Conservation (phyloP, 805 yeast species). For the Hanseniaspora lindneri region DNA sequence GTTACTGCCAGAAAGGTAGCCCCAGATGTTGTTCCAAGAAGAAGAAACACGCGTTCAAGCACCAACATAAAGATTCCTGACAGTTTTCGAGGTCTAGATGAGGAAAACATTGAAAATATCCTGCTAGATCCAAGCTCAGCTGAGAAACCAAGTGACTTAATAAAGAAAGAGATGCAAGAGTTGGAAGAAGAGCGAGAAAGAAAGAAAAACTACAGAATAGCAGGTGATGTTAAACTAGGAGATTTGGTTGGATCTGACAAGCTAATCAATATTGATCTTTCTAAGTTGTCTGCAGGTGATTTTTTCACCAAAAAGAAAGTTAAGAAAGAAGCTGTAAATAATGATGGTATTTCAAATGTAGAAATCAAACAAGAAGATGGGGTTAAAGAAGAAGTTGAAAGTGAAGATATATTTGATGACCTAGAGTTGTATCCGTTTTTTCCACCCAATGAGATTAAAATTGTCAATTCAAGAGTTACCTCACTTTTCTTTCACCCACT, state of each 20-base stretch:
- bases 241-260: conserved; percentile 39
- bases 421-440: conserved; percentile 43
- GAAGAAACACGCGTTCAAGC: conserved; percentile 21
- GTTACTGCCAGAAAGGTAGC: not conserved
- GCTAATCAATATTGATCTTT: conserved; percentile 26
- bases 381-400: not conserved
- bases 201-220: conserved; percentile 19
- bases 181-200: conserved; percentile 11
- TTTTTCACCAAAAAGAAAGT: conserved; percentile 45
- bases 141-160: conserved; percentile 18
- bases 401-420: conserved; percentile 32
- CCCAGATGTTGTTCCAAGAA: conserved; percentile 9
- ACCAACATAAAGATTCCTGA: conserved; percentile 16
- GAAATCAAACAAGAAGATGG: not conserved
- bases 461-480: conserved; percentile 60
- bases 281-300: conserved; percentile 52
- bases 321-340: not conserved
- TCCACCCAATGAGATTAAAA: conserved; percentile 58
- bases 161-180: conserved; percentile 17
- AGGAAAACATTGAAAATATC: not conserved
- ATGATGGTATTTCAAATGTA: not conserved
- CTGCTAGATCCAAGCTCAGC: not conserved
- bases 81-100: conserved; percentile 8
- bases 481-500: conserved; percentile 70
- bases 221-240: conserved; percentile 35